phyloP scores from a whole-genome alignment of 2,329 filamentous ascomycete species.

The Aspergillus sp. region DNA sequence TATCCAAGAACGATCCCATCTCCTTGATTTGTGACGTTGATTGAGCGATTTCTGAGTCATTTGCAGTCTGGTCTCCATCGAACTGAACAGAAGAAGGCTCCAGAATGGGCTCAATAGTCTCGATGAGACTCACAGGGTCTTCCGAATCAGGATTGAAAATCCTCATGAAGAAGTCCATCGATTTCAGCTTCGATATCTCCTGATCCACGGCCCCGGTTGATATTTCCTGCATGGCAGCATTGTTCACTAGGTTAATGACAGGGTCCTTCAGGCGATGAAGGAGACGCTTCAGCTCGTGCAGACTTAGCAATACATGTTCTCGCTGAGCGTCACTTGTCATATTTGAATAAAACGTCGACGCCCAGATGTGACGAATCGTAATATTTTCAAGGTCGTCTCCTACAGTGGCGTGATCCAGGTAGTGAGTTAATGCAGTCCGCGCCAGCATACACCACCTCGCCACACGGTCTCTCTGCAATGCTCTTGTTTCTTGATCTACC shows the following conservation, averaged over 20 bases:
- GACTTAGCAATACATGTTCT: slow-evolving; percentile 60
- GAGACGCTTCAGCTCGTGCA: slow-evolving; percentile 60
- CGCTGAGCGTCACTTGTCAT: slow-evolving; percentile 55
- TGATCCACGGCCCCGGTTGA: slow-evolving; percentile 80
- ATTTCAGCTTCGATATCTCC: slow-evolving; percentile 87
- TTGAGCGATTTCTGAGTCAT: slow-evolving; percentile 36
- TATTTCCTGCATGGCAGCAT: slow-evolving; percentile 81
- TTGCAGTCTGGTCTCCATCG: slow-evolving; percentile 12
- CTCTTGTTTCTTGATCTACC: slow-evolving; percentile 50
- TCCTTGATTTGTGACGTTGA: slow-evolving; percentile 61
- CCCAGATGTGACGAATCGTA: slow-evolving; percentile 63
- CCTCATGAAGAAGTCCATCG: slow-evolving; percentile 91
- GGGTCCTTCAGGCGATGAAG: slow-evolving; percentile 49
- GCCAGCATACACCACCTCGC: slow-evolving; percentile 60
- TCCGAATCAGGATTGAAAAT: slow-evolving; percentile 81
- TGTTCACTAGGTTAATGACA: slow-evolving; percentile 69
- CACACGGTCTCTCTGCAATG: slow-evolving; percentile 57
- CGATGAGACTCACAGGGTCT: slow-evolving; percentile 80
- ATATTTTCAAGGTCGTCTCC: slow-evolving; percentile 41
- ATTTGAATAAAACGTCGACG: slow-evolving; percentile 60
- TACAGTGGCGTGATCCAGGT: slow-evolving; percentile 30
- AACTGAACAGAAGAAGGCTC: slow-evolving; percentile 56
- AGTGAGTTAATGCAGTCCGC: slow-evolving; percentile 50
- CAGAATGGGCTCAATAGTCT: slow-evolving; percentile 86
- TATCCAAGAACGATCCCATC: slow-evolving; percentile 79